These are phyloP conservation scores for Aurantiochytrium sp. DNA, from an alignment of 108 stramenopile genomes.

Conservation along the genomic window DNA sequence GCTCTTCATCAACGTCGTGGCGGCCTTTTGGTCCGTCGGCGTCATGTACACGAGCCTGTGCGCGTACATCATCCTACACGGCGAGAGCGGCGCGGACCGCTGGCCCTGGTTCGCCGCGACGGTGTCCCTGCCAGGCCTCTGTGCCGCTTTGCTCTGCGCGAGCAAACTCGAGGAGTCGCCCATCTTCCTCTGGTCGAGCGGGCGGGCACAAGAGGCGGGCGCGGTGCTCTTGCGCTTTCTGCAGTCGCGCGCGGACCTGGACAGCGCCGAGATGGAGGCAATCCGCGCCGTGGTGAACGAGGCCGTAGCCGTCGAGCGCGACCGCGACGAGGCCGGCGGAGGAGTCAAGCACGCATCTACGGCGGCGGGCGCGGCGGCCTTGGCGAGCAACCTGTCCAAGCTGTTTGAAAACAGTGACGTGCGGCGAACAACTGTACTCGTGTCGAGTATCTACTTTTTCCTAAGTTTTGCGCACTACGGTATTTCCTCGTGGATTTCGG, in stretches of 20 bases:
- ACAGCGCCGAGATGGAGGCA: background rate
- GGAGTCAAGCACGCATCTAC: too few species aligned
- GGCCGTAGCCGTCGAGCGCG: too few species aligned
- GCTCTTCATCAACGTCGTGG: slow-evolving; percentile 41
- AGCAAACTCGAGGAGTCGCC: background rate
- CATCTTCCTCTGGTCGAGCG: background rate
- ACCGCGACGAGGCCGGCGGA: too few species aligned
- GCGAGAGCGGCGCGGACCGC: background rate
- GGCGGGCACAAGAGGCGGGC: background rate
- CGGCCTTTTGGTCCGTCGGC: slow-evolving; percentile 60
- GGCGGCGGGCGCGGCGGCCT: background rate
- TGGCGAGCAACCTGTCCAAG: background rate
- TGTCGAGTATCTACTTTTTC: background rate
- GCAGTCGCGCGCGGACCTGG: background rate
- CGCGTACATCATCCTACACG: slow-evolving; percentile 55
- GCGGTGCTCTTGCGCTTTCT: background rate
- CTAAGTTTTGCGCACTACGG: slow-evolving; percentile 23
- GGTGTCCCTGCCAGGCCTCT: background rate
- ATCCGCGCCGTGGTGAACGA: too few species aligned
- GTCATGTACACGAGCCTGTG: slow-evolving; percentile 44
- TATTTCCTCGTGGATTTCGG: slow-evolving; percentile 21
- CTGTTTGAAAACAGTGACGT: background rate
- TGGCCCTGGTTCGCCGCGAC: slow-evolving; percentile 8
- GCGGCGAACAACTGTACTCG: background rate
- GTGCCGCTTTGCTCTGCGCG: background rate